Evolutionary conservation across 768 basidiomycete genomes (phyloP), one percentile per base, ranked within the genome.

Genomic region (Hydnomerulius pinastri): DNA sequence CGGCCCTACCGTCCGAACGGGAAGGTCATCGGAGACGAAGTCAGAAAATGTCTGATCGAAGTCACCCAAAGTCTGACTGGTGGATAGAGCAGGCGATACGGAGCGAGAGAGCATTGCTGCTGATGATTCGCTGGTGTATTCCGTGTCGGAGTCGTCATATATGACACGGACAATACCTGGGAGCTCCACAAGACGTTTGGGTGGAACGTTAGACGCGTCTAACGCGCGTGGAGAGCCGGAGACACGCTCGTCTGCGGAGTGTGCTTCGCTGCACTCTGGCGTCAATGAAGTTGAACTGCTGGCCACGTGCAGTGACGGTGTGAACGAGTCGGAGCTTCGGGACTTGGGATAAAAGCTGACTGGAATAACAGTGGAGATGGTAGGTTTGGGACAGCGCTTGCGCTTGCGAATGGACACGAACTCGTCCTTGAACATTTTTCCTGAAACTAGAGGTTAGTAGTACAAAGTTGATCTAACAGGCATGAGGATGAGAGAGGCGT

Each of bases 101-200:
- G 29, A 43, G 38, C 43, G 53, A 17, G 65, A 67, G 50, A 58
- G 44, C 13, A 56, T 51, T 3, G 60, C 61, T 44, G 54, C 18
- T n/a, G 61, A 67, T 18, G 65, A 65, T 11, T 50, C 38, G 23
- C 36, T 60, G 27, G 13, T 33, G 38, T 44, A 52, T 8, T 65
- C 65, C n/a, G 57, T 32, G 43, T 60, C 45, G 48, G 46, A 52
- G 30, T 55, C 53, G 9, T 56, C 51, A 49, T 42, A 6, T 36
- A 43, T 45, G 15, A 60, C 53, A 29, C 33, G 44, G n/a, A 53
- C 43, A 7, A 53, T 40, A 32, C 59, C 50, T 4, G 54, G 41
- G 28, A 35, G 37, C 10, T 57, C 27, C 8, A 27, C 21, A 24
- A n/a, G n/a, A n/a, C n/a, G n/a, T n/a, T n/a, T n/a, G n/a, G n/a